phyloP scores from a whole-genome alignment of 1,284 basidiomycete species.

The Cryptococcus wingfieldii region DNA sequence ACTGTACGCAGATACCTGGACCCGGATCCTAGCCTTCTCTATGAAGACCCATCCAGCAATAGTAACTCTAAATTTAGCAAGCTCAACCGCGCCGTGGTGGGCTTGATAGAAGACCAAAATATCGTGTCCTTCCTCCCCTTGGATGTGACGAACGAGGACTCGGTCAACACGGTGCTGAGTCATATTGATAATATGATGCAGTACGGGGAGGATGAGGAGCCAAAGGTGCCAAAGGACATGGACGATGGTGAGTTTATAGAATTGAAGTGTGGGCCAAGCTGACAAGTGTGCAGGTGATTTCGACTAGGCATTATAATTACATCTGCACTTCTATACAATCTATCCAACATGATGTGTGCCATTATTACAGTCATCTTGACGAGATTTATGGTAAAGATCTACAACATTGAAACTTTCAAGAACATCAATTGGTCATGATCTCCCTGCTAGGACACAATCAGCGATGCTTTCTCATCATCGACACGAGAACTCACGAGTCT shows the following conservation, averaged over 20 bases:
- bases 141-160: constrained; percentile 85
- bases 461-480: background rate
- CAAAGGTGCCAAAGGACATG: constrained; percentile 75
- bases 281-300: constrained; percentile 17
- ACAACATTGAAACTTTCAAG: background rate
- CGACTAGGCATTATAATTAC: constrained; percentile 10
- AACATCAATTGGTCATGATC: background rate
- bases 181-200: constrained; percentile 98
- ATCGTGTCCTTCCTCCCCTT: constrained; percentile 95
- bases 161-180: constrained; percentile 81
- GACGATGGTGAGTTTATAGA: constrained; percentile 65
- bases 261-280: background rate
- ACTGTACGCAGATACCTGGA: constrained; percentile 73
- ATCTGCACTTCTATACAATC: background rate
- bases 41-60: constrained; percentile 60
- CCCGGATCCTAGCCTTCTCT: constrained; percentile 88
- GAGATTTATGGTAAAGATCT: too few relatives aligned
- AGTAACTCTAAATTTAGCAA: constrained; percentile 85
- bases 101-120: constrained; percentile 96
- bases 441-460: too few relatives aligned
- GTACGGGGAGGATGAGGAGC: constrained; percentile 90
- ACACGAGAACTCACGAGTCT: background rate
- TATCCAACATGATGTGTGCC: background rate
- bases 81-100: constrained; percentile 90
- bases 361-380: too few relatives aligned